Conservation (phyloP, 2,329 filamentous ascomycete genomes). For the Diaporthe sp. region DNA sequence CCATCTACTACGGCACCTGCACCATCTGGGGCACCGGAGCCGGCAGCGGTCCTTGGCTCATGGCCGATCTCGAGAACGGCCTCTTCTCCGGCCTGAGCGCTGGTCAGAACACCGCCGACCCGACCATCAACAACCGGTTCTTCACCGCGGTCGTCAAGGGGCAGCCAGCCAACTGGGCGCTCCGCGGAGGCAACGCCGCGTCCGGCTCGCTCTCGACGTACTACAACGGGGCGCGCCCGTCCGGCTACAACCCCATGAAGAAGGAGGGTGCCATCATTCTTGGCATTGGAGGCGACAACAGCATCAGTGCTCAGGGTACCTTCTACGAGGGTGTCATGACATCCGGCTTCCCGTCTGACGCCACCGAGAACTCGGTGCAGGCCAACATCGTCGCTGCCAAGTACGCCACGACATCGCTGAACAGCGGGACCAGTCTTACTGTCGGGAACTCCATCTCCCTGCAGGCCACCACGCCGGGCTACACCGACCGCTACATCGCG, state of each 20-base stretch:
- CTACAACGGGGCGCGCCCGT: slow-evolving; percentile 69
- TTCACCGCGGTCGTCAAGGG: slow-evolving; percentile 70
- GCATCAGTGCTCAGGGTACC: slow-evolving; percentile 69
- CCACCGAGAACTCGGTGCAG: slow-evolving; percentile 69
- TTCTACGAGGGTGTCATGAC: slow-evolving; percentile 78
- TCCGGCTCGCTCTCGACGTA: slow-evolving; percentile 69
- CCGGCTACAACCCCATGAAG: slow-evolving; percentile 72
- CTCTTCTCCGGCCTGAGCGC: slow-evolving; percentile 68
- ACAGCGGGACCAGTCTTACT: slow-evolving; percentile 59
- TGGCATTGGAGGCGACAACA: slow-evolving; percentile 80
- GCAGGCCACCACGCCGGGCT: slow-evolving; percentile 67
- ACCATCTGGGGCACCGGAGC: slow-evolving; percentile 68
- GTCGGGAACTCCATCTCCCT: slow-evolving; percentile 62
- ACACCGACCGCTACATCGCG: slow-evolving; percentile 65
- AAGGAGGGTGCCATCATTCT: slow-evolving; percentile 76
- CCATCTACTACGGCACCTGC: slow-evolving; percentile 72
- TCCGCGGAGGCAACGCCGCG: slow-evolving; percentile 68
- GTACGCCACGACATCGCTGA: slow-evolving; percentile 63
- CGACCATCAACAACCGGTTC: slow-evolving; percentile 67
- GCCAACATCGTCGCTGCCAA: slow-evolving; percentile 71
- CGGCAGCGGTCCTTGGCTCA: slow-evolving; percentile 74
- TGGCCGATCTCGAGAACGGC: slow-evolving; percentile 78
- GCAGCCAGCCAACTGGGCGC: slow-evolving; percentile 66
- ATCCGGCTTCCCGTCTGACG: slow-evolving; percentile 70
- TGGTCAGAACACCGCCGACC: slow-evolving; percentile 63